These are phyloP conservation scores for Hypholoma fasciculare DNA, from an alignment of 768 basidiomycete genomes.

Conservation along the genomic window DNA sequence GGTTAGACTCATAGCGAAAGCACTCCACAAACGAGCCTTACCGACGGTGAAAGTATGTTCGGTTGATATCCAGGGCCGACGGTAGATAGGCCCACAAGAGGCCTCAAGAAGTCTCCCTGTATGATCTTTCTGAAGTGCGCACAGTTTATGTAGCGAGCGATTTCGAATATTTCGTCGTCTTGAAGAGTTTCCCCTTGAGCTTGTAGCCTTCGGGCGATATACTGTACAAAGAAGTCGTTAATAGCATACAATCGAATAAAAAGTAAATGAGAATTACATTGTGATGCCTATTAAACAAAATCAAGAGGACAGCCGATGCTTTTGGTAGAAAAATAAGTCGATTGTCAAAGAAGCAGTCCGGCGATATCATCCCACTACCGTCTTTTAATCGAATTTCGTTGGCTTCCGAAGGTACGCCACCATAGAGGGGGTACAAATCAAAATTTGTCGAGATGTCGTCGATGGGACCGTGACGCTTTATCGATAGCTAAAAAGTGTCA, in stretches of 20 bases:
- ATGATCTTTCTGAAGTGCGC: conserved; percentile 26
- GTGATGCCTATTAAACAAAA: not conserved
- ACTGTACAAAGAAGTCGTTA: not conserved
- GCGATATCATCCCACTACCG: conserved; percentile 1
- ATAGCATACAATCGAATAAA: not conserved
- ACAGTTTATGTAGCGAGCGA: conserved; percentile 24
- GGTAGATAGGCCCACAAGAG: conserved; percentile 20
- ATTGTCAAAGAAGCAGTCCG: conserved; percentile 6
- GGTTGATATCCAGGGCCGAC: conserved; percentile 8
- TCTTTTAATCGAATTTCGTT: conserved; percentile 2
- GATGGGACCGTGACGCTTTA: not conserved
- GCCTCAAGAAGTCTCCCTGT: conserved; percentile 24
- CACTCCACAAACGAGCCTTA: no score
- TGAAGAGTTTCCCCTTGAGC: not conserved
- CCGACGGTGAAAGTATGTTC: not conserved
- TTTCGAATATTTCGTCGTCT: conserved; percentile 18
- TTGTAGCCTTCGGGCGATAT: not conserved
- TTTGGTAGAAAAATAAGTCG: conserved; percentile 4
- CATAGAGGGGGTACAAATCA: not conserved
- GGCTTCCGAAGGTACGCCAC: not conserved
- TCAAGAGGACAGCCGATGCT: not conserved
- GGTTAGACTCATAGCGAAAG: no score
- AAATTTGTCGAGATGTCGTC: not conserved
- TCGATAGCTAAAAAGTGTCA: not conserved
- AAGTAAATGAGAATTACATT: not conserved